phyloP scores from a whole-genome alignment of 257 asterid genomes.

The Fraxinus excelsior region DNA sequence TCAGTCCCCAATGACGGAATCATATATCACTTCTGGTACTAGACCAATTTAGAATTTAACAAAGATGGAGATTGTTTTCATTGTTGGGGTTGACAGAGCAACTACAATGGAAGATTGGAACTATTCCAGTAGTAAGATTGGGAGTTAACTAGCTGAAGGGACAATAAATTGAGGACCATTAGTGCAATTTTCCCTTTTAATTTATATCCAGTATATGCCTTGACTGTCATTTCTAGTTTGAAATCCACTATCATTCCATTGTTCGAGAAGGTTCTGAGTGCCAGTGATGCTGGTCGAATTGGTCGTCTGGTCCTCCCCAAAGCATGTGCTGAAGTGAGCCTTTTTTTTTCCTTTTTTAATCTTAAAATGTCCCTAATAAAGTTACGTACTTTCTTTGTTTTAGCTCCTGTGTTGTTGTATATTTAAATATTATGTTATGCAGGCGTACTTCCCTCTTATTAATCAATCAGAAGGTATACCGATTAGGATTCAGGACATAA shows the following conservation, averaged over 20 bases:
- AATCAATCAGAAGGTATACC: constrained; percentile 96
- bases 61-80: background rate
- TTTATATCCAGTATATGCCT: constrained; percentile 36
- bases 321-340: constrained; percentile 98
- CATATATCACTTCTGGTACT: background rate
- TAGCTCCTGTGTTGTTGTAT: background rate
- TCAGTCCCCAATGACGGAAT: background rate
- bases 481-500: constrained; percentile 87
- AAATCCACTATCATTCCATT: constrained; percentile 79
- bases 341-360: constrained; percentile 24
- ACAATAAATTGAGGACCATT: background rate
- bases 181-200: background rate
- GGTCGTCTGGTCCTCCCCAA: constrained; percentile 98
- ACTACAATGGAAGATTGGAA: background rate
- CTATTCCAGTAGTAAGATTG: background rate
- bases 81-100: background rate
- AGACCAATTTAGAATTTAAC: background rate
- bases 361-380: background rate
- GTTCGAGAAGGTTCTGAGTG: constrained; percentile 95
- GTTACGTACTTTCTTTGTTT: background rate
- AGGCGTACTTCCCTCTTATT: constrained; percentile 93
- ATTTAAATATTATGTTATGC: constrained; percentile 31
- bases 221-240: constrained; percentile 59
- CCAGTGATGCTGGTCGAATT: constrained; percentile 99
- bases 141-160: background rate